Base-by-base conservation (phyloP, 2,329 filamentous ascomycete genomes). In the Pseudogymnoascus sp. region DNA sequence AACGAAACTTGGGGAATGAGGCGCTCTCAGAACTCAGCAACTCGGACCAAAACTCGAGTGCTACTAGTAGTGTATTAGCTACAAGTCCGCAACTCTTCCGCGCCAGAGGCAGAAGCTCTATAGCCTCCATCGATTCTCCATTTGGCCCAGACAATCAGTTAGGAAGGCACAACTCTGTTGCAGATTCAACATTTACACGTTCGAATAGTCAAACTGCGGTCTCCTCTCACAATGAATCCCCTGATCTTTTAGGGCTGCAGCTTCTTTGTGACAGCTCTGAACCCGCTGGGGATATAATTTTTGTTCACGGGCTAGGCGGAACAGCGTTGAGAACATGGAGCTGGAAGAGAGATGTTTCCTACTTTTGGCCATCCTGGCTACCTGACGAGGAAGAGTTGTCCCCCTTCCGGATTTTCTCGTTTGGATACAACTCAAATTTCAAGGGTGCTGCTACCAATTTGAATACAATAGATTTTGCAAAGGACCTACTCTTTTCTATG, bases 261-360 rank as follows among this genome's bases (percentile, higher is more conserved):
- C 21, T 13, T 45, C 10, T 5, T 3, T 27, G 27, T 45, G 10
- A 13, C 21, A 21, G 21, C 21, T 21, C 21, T 21, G 39, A 42
- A 1, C 63, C 62, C 1, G 18, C 58, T 7, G 25, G 68, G 5
- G 71, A 73, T 60, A 65, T 73, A 5, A 69, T 78, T 13, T 78
- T 77, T 62, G 67, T 78, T 2, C 76, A 78, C 64, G 75, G 76
- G 0, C 69, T 78, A 1, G 74, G 73, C 5, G 76, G 75, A 1
- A 69, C 70, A 1, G 74, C 72, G 42, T 65, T 70, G 3, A 70
- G 69, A 60, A 75, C 74, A 36, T 78, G 76, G 76, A 68, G 65
- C 4, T 68, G 70, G 33, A 66, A 67, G 2, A 21, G 62, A 4
- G 66, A 74, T 12, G 63, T 63, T 1, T 31, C 60, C 1, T 65